phyloP scores from a whole-genome alignment of 768 basidiomycete species.

The Daedaleopsis nitida region DNA sequence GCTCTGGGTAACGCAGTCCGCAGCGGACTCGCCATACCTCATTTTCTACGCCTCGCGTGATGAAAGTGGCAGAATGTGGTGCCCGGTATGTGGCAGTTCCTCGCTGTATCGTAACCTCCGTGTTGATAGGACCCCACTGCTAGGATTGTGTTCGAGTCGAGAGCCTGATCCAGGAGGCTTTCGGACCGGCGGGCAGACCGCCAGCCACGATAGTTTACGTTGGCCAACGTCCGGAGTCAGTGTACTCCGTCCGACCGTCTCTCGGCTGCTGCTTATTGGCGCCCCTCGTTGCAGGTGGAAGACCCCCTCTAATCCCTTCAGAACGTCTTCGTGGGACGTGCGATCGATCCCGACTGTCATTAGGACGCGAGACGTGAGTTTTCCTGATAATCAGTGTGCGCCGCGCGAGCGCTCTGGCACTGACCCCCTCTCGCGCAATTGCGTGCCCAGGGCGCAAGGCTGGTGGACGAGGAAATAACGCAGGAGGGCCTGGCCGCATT shows the following conservation, averaged over 20 bases:
- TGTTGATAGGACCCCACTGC: conserved; percentile 15
- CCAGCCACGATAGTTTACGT: conserved; percentile 67
- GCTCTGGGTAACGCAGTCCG: conserved; percentile 35
- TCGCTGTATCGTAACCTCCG: conserved; percentile 5
- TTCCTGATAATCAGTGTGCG: neutral
- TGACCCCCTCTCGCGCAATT: neutral
- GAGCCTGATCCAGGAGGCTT: conserved; percentile 50
- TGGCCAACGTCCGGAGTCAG: conserved; percentile 65
- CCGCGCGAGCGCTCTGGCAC: neutral
- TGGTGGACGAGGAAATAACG: conserved; percentile 46
- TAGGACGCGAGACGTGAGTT: conserved; percentile 55
- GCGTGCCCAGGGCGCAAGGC: conserved; percentile 31
- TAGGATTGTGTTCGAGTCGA: conserved; percentile 74
- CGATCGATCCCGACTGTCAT: conserved; percentile 67
- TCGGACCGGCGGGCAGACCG: conserved; percentile 46
- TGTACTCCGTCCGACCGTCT: conserved; percentile 7
- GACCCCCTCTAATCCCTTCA: conserved; percentile 54
- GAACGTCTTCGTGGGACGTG: conserved; percentile 64
- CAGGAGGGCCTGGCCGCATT: conserved; percentile 19
- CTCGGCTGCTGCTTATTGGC: neutral
- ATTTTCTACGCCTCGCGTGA: conserved; percentile 75
- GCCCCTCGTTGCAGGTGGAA: conserved; percentile 61
- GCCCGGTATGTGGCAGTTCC: conserved; percentile 51
- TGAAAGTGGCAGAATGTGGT: conserved; percentile 65
- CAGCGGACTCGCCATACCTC: conserved; percentile 51